phyloP scores from a whole-genome alignment of 345 rosid species.

The Hevea brasiliensis region DNA sequence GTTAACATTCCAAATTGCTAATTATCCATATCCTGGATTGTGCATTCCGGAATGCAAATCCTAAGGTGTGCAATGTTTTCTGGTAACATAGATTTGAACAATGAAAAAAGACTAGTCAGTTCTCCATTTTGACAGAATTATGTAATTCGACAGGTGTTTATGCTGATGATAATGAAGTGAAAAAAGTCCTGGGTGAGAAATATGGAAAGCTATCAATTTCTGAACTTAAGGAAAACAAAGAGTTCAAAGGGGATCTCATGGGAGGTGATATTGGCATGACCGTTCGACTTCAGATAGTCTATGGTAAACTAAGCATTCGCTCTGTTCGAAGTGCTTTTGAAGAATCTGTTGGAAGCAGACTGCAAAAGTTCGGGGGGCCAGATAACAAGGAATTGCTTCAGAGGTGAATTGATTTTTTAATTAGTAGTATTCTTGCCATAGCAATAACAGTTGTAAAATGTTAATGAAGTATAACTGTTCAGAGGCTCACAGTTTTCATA shows the following conservation, averaged over 20 bases:
- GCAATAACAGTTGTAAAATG: not conserved
- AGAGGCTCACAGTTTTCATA: not conserved
- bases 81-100: not conserved
- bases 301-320: conserved; percentile 62
- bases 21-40: too few species aligned
- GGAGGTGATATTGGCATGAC: conserved; percentile 65
- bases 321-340: conserved; percentile 79
- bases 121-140: not conserved
- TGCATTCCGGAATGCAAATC: too few species aligned
- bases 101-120: not conserved
- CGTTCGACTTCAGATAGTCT: conserved; percentile 80
- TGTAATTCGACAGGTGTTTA: conserved; percentile 54
- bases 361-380: conserved; percentile 61
- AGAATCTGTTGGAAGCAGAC: conserved; percentile 81
- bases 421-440: not conserved
- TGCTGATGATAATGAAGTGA: conserved; percentile 61
- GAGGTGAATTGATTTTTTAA: conserved; percentile 42
- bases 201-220: conserved; percentile 52
- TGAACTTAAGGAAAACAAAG: conserved; percentile 57
- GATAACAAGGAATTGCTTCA: conserved; percentile 71
- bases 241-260: conserved; percentile 55
- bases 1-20: too few species aligned
- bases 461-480: not conserved
- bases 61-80: too few species aligned
- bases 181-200: conserved; percentile 57